Conservation (phyloP, 768 basidiomycete genomes). For the Trametes elegans region DNA sequence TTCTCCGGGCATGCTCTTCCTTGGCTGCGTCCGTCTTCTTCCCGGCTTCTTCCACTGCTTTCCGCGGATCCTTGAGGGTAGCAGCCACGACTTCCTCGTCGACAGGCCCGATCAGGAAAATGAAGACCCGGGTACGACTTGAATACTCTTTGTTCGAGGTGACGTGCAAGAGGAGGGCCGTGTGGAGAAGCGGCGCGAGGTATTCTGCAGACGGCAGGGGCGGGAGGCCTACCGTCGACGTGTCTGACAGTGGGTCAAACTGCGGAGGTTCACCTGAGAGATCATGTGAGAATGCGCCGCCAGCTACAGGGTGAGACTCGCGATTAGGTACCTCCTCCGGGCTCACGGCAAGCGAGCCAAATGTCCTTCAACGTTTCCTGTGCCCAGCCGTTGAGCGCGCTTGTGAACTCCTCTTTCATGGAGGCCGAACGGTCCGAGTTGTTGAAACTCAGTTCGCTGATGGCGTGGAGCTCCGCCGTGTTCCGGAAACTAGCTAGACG, state of each 20-base stretch:
- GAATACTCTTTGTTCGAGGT: constrained; percentile 48
- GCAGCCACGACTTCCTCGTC: constrained; percentile 45
- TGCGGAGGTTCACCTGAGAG: constrained; percentile 42
- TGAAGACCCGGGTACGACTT: constrained; percentile 47
- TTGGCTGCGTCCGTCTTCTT: constrained; percentile 40
- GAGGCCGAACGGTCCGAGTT: not conserved
- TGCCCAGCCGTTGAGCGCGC: constrained; percentile 44
- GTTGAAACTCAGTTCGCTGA: constrained; percentile 33
- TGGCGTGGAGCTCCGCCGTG: constrained; percentile 39
- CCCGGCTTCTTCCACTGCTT: constrained; percentile 44
- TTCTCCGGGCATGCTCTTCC: constrained; percentile 40
- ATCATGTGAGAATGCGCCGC: not conserved
- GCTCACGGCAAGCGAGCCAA: constrained; percentile 45
- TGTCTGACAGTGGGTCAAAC: constrained; percentile 44
- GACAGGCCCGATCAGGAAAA: constrained; percentile 37
- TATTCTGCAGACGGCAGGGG: constrained; percentile 37
- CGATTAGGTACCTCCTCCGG: constrained; percentile 34
- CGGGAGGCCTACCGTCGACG: constrained; percentile 41
- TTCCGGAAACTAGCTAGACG: constrained; percentile 48
- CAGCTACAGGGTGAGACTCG: not conserved
- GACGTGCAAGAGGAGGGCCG: constrained; percentile 50
- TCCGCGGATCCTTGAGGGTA: constrained; percentile 48
- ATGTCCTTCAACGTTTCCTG: constrained; percentile 41
- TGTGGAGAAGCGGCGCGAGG: constrained; percentile 44
- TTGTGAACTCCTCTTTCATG: constrained; percentile 31